These are phyloP conservation scores for Kodamaea fungicola DNA, from an alignment of 1,139 yeast genomes.

Conservation along the genomic window DNA sequence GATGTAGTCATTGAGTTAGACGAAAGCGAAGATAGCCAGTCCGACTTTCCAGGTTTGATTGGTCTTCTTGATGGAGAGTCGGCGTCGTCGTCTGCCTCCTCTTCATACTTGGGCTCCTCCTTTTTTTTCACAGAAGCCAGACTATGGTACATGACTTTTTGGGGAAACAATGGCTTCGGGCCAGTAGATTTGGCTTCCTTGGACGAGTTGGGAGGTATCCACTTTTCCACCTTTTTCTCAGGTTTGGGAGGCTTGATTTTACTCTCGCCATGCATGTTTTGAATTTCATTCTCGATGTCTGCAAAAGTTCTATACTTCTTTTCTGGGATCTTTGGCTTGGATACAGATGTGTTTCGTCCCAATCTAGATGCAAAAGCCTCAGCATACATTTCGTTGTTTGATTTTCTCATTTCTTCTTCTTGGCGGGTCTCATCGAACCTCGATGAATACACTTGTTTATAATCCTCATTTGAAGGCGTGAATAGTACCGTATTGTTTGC, in stretches of 20 bases:
- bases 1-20: constrained; percentile 6
- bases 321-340: constrained; percentile 1
- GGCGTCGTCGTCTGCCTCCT: neutral
- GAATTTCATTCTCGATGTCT: constrained; percentile 20
- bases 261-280: constrained; percentile 5
- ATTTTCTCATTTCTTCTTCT: neutral
- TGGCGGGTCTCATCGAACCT: neutral
- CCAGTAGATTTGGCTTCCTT: constrained; percentile 7
- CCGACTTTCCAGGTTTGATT: constrained; percentile 9
- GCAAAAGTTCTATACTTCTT: constrained; percentile 18
- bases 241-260: constrained; percentile 1
- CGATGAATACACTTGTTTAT: neutral
- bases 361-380: neutral
- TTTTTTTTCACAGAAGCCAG: constrained; percentile 9
- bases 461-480: neutral
- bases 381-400: neutral
- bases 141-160: constrained; percentile 12
- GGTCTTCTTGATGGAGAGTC: constrained; percentile 7
- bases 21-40: constrained; percentile 9
- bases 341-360: neutral
- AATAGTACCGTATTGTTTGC: too few relatives aligned
- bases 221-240: constrained; percentile 4
- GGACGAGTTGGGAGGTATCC: constrained; percentile 12
- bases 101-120: constrained; percentile 1
- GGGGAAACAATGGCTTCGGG: constrained; percentile 13